Evolutionary conservation across 2,329 filamentous ascomycete species (phyloP), one percentile per base, ranked within the genome.

Genomic region (Aspergillus proliferans): DNA sequence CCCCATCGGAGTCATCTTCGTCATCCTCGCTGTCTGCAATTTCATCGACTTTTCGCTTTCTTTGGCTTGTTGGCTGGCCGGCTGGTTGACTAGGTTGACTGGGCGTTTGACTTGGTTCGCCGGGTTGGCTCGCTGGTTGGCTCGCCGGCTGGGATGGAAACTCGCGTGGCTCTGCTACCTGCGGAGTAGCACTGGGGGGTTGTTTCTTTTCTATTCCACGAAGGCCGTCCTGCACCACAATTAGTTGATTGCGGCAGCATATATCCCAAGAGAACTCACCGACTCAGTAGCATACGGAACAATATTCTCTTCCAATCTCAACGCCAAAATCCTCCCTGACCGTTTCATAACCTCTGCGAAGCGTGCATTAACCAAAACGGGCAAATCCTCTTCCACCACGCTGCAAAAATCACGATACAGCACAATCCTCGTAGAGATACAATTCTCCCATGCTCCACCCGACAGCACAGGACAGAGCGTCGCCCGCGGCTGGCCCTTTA

Each of bases 391-490:
- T 10, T 40, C 38, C 7, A 40, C 5, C 12, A 46, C 47, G 12
- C 54, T 49, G 52, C 75, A 78, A 80, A 82, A 91, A 70, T 95
- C 88, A 59, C 86, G 80, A 67, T 93, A 95, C 30, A 95, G 68
- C 21, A 86, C 85, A 52, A 95, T 67, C 47, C 89, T 79, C 39
- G 83, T 87, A 52, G 82, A 81, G 34, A 95, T 74, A 28, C 83
- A 85, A 54, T 82, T 83, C 52, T 95, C 90, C 91, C 91, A 96
- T 39, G 86, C 81, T 18, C 76, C 77, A 12, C 86, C 84, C 49
- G 85, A 85, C 53, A 96, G 77, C 38, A 88, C 83, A 14, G 90
- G 86, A 47, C 85, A 79, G 44, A 97, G 73, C 9, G 85, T 80
- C 12, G 90, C 86, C 14, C 63, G 56, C 76, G 80, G 55, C 73